Evolutionary conservation across 2,329 filamentous ascomycete species (phyloP), one percentile per base, ranked within the genome.

Genomic region (Calonectria honghensis): DNA sequence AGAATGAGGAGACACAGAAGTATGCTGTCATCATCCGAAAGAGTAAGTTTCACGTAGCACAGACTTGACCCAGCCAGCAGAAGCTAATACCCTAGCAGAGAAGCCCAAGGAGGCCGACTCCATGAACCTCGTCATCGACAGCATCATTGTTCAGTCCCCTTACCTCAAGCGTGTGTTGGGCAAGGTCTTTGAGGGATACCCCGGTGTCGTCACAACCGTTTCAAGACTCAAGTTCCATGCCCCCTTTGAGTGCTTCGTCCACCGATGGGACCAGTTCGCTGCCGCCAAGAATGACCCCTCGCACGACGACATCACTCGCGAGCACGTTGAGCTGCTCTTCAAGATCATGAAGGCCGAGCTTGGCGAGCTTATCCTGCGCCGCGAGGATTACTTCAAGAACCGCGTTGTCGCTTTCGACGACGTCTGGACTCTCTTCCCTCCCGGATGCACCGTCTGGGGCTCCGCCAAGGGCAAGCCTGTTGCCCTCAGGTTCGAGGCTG

Each of bases 221-320:
- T 87, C 91, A n/a, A 88, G 91, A 1, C 85, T 94, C 2, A 90
- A 91, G 70, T 93, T 94, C 74, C 82, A 84, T 10, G 89, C 88
- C 0, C 91, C 91, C 0, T 94, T 94, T 75, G 85, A 90, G 77
- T 90, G 91, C 0, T 90, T 95, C 64, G 90, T 94, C 51, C 92
- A 95, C 82, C 89, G 93, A 39, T 94, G 92, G 92, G 84, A 87
- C 1, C 79, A 85, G 9, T 86, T 92, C 48, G 77, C 81, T 13
- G 80, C 84, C 5, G 86, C 87, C 31, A 83, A 86, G 54, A 80
- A 87, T 13, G 85, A 86, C 39, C 78, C 86, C 10, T 80, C 84
- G 2, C 82, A 86, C 41, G 88, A 91, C 20, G 78, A 77, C 0
- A 39, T 72, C 24, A 88, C 87, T 2, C 88, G 85, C 59, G 83